Percentiles rank a stretch among this genome's conserved stretches.
phyloP scores from a whole-genome alignment of 306 rosid species.

The Cotoneaster glaucophyllus region DNA sequence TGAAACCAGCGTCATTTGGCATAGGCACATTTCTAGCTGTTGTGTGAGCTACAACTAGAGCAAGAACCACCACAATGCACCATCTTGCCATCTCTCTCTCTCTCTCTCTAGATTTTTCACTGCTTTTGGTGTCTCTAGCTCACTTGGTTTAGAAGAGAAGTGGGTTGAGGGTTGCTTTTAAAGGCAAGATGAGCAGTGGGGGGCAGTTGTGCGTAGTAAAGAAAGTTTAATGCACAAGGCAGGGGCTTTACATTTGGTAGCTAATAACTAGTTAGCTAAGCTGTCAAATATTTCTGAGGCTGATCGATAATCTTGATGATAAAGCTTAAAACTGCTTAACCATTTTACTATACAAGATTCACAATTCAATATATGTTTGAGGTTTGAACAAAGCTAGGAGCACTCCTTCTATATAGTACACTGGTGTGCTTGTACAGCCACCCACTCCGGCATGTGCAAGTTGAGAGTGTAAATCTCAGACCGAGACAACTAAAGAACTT shows the following conservation, averaged over 20 bases:
- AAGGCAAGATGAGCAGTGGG: slow-evolving; percentile 4
- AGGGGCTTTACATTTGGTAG: not conserved
- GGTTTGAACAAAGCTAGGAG: not conserved
- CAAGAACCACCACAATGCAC: slow-evolving; percentile 42
- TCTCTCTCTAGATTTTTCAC: not conserved
- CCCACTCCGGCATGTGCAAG: not conserved
- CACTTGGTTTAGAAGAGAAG: not conserved
- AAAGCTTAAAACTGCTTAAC: not conserved
- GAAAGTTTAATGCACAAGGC: slow-evolving; percentile 33
- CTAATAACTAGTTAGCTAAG: not conserved
- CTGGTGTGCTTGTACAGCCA: not conserved
- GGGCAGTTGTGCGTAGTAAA: slow-evolving; percentile 53
- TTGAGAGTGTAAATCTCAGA: not conserved
- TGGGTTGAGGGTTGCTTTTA: not conserved
- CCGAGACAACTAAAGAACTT: too few relatives aligned
- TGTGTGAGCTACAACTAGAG: slow-evolving; percentile 36
- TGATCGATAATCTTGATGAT: not conserved
- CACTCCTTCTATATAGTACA: not conserved
- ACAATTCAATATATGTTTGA: not conserved
- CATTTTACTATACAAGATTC: not conserved
- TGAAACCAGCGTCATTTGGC: slow-evolving; percentile 30
- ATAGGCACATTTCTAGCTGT: slow-evolving; percentile 44
- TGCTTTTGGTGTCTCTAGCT: not conserved
- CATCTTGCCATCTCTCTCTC: slow-evolving; percentile 37
- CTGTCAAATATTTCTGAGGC: not conserved